Conservation (phyloP, 2,329 filamentous ascomycete species). For the Dothideomycetidae sp. region DNA sequence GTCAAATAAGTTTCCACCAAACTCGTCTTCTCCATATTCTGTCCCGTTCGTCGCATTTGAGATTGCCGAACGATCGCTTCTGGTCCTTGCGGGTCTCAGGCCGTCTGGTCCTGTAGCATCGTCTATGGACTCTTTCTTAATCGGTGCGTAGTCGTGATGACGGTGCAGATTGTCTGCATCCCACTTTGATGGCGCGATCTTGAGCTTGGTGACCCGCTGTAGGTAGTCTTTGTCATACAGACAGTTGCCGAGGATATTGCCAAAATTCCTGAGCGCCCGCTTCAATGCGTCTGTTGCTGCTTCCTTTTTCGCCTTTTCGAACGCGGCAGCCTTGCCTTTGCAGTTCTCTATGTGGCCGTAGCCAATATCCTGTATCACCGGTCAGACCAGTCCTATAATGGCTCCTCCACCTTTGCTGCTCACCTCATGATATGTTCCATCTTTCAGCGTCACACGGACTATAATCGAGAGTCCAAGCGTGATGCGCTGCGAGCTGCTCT, state of each 20-base stretch:
- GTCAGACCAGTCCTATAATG: no score
- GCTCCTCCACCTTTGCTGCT: no score
- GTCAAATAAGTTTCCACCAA: slow-evolving; percentile 40
- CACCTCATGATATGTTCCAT: slow-evolving; percentile 88
- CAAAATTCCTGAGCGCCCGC: slow-evolving; percentile 76
- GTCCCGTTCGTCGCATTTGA: slow-evolving; percentile 21
- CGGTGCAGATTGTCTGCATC: slow-evolving; percentile 68
- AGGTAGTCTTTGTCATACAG: slow-evolving; percentile 95
- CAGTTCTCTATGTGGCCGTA: slow-evolving; percentile 96
- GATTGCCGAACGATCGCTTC: slow-evolving; percentile 22
- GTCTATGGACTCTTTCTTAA: slow-evolving; percentile 40
- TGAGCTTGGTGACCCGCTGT: slow-evolving; percentile 77
- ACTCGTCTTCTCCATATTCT: slow-evolving; percentile 39
- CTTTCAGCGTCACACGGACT: slow-evolving; percentile 74
- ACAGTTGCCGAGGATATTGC: slow-evolving; percentile 95
- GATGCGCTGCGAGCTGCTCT: slow-evolving; percentile 65
- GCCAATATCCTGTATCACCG: slow-evolving; percentile 69
- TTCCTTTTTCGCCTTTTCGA: slow-evolving; percentile 98
- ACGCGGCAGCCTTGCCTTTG: slow-evolving; percentile 86
- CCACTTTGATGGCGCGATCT: slow-evolving; percentile 63
- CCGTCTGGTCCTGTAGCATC: slow-evolving; percentile 12
- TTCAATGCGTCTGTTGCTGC: slow-evolving; percentile 91
- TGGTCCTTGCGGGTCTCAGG: slow-evolving; percentile 10
- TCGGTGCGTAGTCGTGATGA: slow-evolving; percentile 55
- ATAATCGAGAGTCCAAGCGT: slow-evolving; percentile 80